A percentile compares a stretch with the other conserved stretches of the same genome.
phyloP scores from a whole-genome alignment of 2,329 filamentous ascomycete genomes.

The Dactylellina drechsleri region DNA sequence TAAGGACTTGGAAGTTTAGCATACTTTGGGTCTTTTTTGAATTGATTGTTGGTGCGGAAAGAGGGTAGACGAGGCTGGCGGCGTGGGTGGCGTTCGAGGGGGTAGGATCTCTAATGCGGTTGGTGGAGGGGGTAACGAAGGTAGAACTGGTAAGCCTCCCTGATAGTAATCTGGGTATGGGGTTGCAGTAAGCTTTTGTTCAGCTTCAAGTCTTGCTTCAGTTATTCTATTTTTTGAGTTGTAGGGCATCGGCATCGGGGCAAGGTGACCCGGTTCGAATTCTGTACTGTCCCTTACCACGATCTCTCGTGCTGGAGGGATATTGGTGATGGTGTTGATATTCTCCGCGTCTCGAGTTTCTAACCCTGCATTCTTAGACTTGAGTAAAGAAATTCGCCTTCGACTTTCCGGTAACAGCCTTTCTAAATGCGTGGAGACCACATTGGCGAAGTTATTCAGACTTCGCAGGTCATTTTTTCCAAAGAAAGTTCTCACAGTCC shows the following conservation, averaged over 20 bases:
- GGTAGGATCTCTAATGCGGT: conserved; percentile 31
- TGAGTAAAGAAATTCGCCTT: neutral
- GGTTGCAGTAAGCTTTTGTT: conserved; percentile 24
- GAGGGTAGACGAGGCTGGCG: conserved; percentile 14
- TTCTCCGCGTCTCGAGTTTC: neutral
- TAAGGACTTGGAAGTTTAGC: neutral
- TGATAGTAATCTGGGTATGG: conserved; percentile 9
- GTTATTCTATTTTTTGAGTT: conserved; percentile 4
- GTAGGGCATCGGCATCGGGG: neutral
- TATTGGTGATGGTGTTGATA: neutral
- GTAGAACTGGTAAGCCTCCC: conserved; percentile 25
- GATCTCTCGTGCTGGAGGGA: neutral
- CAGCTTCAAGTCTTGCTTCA: conserved; percentile 32
- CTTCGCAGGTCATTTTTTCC: conserved; percentile 46
- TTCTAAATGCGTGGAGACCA: conserved; percentile 46
- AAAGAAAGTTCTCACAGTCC: conserved; percentile 9
- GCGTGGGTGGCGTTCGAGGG: conserved; percentile 26
- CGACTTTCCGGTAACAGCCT: conserved; percentile 40
- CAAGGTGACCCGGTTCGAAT: neutral
- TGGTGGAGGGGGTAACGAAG: conserved; percentile 43
- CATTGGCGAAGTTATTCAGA: conserved; percentile 51
- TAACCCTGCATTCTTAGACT: neutral
- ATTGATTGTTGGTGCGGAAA: conserved; percentile 13
- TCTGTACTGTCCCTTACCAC: neutral
- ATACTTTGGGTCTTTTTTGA: conserved; percentile 28